A percentile compares a stretch with the other conserved stretches of the same genome.
Conservation (phyloP, 2,329 filamentous ascomycete species). For the Talaromyces sp. region DNA sequence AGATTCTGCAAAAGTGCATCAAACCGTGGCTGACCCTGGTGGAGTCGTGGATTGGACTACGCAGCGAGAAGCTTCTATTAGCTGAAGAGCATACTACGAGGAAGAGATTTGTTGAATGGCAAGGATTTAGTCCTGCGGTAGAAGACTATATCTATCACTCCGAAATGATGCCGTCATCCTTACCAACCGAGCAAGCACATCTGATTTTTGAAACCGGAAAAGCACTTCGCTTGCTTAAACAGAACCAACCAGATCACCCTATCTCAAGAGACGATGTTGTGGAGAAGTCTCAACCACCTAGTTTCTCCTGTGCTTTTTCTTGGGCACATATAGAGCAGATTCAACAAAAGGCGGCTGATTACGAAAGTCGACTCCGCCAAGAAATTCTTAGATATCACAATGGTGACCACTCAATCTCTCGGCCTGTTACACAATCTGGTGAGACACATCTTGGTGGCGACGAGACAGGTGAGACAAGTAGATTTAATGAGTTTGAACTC, state of each 20-base stretch:
- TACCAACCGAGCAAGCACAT: constrained; percentile 64
- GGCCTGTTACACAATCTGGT: neutral
- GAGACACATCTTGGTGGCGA: neutral
- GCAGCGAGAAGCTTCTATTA: constrained; percentile 52
- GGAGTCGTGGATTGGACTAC: constrained; percentile 71
- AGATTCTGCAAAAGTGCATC: constrained; percentile 61
- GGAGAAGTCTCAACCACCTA: constrained; percentile 48
- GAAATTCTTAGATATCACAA: constrained; percentile 37
- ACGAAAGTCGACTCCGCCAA: constrained; percentile 30
- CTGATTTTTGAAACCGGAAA: constrained; percentile 75
- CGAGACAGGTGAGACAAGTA: constrained; percentile 2
- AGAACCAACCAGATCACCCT: constrained; percentile 67
- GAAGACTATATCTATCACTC: constrained; percentile 51
- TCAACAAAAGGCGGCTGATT: constrained; percentile 54
- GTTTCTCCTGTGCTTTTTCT: constrained; percentile 63
- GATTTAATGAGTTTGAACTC: constrained; percentile 26
- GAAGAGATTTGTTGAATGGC: constrained; percentile 58
- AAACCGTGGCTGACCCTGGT: constrained; percentile 64
- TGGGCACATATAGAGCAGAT: constrained; percentile 65
- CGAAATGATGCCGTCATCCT: constrained; percentile 65
- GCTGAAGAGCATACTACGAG: constrained; percentile 42
- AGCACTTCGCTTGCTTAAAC: constrained; percentile 68
- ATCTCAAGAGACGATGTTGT: constrained; percentile 54
- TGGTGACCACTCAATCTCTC: constrained; percentile 23
- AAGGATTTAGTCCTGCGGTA: constrained; percentile 57